Base-by-base conservation (phyloP, 2,329 filamentous ascomycete species). In the Scorias spongiosa region DNA sequence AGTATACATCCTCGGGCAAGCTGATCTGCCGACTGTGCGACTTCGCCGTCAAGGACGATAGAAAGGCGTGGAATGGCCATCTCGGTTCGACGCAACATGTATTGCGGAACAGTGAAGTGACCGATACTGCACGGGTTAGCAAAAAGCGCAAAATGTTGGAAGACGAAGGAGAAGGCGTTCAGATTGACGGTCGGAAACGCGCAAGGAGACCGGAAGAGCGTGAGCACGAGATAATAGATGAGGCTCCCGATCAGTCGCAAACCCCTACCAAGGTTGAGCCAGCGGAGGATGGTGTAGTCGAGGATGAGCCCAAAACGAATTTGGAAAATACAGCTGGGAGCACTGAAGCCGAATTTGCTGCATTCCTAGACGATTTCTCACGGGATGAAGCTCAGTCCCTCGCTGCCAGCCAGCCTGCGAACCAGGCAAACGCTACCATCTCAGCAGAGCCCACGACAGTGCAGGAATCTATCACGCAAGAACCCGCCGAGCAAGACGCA, bases 301-400 rank as follows among this genome's bases (percentile, higher is more conserved):
- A 37, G 18, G 29, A 14, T 32, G 30, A 44, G 9, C 29, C 15
- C 36, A 8, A 26, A 40, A 8, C 34, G 39, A 29, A 39, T n/a
- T n/a, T 42, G 29, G 30, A 17, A 48, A 26, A 36, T 3, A 32
- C 30, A 18, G 39, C 26, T 9, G 17, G 39, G 32, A 42, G 44
- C 28, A 38, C 14, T 20, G 49, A 47, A 36, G 65, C 69, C 11
- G 64, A 66, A 36, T 64, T 84, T 8, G 78, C 84, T 2, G 84
- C 84, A 8, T 93, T 93, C 57, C 81, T 94, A 59, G 82, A 83
- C 2, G 84, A 93, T 43, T 78, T 93, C 44, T 81, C 78, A 7
- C 51, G 49, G 14, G 45, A 58, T 40, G 57, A 59, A 43, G 32
- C 38, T 37, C 44, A 42, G 14, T 57, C 57, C 15, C 42, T 53